Percentiles rank a stretch among this genome's conserved stretches.
phyloP scores from a whole-genome alignment of 768 basidiomycete species.

The Chiua virens region DNA sequence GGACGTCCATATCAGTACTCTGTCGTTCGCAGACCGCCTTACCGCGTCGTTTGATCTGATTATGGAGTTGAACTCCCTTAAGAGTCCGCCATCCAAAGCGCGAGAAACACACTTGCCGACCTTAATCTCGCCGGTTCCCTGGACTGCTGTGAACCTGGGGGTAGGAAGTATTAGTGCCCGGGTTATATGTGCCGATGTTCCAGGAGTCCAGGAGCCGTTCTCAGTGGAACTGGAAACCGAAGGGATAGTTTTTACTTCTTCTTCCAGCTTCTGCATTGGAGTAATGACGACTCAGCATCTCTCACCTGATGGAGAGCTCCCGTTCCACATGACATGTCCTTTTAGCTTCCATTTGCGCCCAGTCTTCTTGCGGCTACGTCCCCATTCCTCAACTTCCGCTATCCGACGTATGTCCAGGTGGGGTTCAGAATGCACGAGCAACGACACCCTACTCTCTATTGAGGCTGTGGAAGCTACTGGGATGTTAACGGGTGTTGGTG shows the following conservation, averaged over 20 bases:
- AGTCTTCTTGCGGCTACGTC: slow-evolving; percentile 52
- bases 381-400: slow-evolving; percentile 27
- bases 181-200: slow-evolving; percentile 46
- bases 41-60: slow-evolving; percentile 48
- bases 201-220: slow-evolving; percentile 42
- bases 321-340: slow-evolving; percentile 45
- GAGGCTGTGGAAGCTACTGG: slow-evolving; percentile 54
- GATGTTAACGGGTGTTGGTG: slow-evolving; percentile 47
- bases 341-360: slow-evolving; percentile 48
- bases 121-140: slow-evolving; percentile 45
- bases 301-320: slow-evolving; percentile 37
- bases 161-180: slow-evolving; percentile 51
- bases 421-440: slow-evolving; percentile 39
- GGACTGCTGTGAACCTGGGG: slow-evolving; percentile 45
- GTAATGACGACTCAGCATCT: slow-evolving; percentile 14
- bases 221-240: slow-evolving; percentile 58
- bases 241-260: slow-evolving; percentile 45
- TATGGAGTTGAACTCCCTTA: slow-evolving; percentile 16
- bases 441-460: slow-evolving; percentile 56
- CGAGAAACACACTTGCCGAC: slow-evolving; percentile 26
- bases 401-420: slow-evolving; percentile 28
- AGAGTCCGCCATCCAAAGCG: slow-evolving; percentile 8
- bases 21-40: slow-evolving; percentile 54
- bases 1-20: slow-evolving; percentile 40
- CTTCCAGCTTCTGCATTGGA: slow-evolving; percentile 42